Conservation (phyloP, 1,284 basidiomycete species). For the Ceratobasidium sp. region DNA sequence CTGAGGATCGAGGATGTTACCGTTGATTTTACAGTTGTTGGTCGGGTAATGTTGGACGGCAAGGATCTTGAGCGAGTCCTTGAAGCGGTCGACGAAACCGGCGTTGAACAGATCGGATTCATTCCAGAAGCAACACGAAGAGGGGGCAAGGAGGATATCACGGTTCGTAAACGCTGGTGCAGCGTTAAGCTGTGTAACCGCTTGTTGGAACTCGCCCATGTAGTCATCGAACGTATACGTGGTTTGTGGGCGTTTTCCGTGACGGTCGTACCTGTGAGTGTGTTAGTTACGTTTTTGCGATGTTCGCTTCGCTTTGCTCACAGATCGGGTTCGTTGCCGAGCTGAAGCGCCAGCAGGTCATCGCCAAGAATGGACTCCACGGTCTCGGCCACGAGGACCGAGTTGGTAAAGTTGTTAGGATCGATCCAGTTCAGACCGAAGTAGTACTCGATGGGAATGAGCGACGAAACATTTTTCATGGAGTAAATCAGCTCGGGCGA, state of each 20-base stretch:
- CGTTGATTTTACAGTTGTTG: slow-evolving; percentile 50
- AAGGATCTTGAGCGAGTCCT: slow-evolving; percentile 53
- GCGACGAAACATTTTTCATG: slow-evolving; percentile 55
- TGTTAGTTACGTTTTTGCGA: slow-evolving; percentile 49
- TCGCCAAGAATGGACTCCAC: slow-evolving; percentile 66
- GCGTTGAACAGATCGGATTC: slow-evolving; percentile 55
- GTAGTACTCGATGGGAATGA: slow-evolving; percentile 54
- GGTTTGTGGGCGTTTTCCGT: slow-evolving; percentile 51
- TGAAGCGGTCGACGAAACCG: slow-evolving; percentile 54
- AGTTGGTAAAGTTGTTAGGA: slow-evolving; percentile 57
- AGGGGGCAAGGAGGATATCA: slow-evolving; percentile 70
- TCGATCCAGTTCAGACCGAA: slow-evolving; percentile 57
- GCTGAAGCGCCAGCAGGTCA: slow-evolving; percentile 64
- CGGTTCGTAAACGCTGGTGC: slow-evolving; percentile 58
- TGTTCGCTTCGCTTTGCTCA: slow-evolving; percentile 57
- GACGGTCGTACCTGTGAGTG: slow-evolving; percentile 44
- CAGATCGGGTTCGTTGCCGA: slow-evolving; percentile 75
- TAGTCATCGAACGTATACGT: slow-evolving; percentile 62
- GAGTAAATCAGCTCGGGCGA: slow-evolving; percentile 55
- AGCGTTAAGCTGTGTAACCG: slow-evolving; percentile 58
- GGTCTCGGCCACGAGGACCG: slow-evolving; percentile 65
- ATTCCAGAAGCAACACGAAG: slow-evolving; percentile 60
- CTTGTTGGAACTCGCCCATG: slow-evolving; percentile 61
- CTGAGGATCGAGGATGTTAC: slow-evolving; percentile 53
- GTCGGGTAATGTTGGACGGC: slow-evolving; percentile 49